Percentiles rank a stretch among this genome's conserved stretches.
phyloP scores from a whole-genome alignment of 352 stramenopile genomes.

The Halophytophthora batemanensis region DNA sequence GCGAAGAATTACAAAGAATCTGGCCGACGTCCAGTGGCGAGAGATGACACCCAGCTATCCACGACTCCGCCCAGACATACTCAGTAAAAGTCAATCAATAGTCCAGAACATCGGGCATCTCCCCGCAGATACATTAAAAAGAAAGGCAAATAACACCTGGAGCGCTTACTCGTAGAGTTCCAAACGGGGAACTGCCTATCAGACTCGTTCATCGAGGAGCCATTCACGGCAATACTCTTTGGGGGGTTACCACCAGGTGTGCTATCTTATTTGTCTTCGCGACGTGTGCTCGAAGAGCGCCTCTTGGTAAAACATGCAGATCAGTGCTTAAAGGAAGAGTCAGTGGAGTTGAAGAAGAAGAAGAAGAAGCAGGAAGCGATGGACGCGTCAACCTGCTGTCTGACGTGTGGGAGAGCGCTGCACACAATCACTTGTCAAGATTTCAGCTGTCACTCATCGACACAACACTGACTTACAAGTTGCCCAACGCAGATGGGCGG shows the following conservation, averaged over 20 bases:
- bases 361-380: background rate
- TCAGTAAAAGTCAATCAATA: too few species aligned
- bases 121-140: too few species aligned
- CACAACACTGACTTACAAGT: background rate
- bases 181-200: background rate
- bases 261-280: background rate
- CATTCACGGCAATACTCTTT: background rate
- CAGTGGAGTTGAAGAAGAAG: background rate
- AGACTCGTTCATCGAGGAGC: background rate
- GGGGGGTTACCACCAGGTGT: background rate
- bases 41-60: too few species aligned
- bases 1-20: too few species aligned
- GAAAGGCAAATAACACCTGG: background rate
- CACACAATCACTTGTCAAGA: background rate
- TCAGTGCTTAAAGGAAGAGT: background rate
- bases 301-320: background rate
- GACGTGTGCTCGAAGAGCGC: background rate
- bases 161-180: background rate
- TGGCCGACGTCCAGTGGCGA: too few species aligned
- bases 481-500: background rate
- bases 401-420: background rate
- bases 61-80: too few species aligned
- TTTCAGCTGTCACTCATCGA: background rate
- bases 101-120: too few species aligned
- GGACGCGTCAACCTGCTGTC: background rate